These are phyloP conservation scores for Tieghemostelium lacteum DNA, from an alignment of 78 protist species.

Conservation along the genomic window DNA sequence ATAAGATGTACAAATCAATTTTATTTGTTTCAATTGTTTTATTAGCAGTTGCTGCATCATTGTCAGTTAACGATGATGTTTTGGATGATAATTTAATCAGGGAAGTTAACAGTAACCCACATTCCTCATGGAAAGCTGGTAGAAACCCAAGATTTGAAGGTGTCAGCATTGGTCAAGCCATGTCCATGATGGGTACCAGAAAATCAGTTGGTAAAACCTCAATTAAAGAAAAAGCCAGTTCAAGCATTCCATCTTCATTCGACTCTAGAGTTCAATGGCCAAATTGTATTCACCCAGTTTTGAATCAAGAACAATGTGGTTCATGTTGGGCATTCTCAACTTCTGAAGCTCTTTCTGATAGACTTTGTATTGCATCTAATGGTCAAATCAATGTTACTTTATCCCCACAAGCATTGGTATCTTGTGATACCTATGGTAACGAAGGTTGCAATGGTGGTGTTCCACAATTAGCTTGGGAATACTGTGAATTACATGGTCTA, in stretches of 20 bases:
- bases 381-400: conserved; percentile 51
- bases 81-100: conserved; percentile 16
- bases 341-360: conserved; percentile 18
- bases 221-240: background rate
- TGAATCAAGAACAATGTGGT: conserved; percentile 68
- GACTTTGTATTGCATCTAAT: conserved; percentile 70
- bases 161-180: conserved; percentile 11
- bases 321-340: background rate
- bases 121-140: conserved; percentile 57
- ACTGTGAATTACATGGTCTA: conserved; percentile 47
- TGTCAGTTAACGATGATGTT: background rate
- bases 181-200: conserved; percentile 47
- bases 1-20: background rate
- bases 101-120: background rate
- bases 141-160: conserved; percentile 62
- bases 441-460: conserved; percentile 85
- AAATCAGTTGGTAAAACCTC: conserved; percentile 3
- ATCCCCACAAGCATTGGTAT: conserved; percentile 67
- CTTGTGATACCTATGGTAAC: conserved; percentile 34
- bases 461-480: conserved; percentile 57
- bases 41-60: background rate
- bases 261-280: conserved; percentile 53
- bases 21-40: background rate
- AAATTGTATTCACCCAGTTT: conserved; percentile 37
- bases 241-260: conserved; percentile 11